Conservation (phyloP, 768 basidiomycete species). For the Astraeus odoratus region DNA sequence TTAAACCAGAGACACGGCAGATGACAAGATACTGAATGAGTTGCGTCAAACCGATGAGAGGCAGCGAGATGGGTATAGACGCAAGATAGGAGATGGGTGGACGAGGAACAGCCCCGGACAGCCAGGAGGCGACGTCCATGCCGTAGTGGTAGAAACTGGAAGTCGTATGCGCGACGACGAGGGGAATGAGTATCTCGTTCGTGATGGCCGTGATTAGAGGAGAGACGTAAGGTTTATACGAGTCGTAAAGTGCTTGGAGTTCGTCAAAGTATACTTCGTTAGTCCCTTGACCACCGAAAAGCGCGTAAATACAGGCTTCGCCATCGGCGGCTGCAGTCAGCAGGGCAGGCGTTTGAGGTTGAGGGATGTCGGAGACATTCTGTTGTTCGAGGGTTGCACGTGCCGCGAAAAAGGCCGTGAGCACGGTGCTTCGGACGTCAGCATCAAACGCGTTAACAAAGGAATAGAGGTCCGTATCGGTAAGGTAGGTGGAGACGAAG, state of each 20-base stretch:
- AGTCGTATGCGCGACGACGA: constrained; percentile 50
- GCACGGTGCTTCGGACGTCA: constrained; percentile 69
- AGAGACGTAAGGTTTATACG: constrained; percentile 81
- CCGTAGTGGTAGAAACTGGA: constrained; percentile 72
- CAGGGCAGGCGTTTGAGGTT: constrained; percentile 59
- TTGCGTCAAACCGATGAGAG: constrained; percentile 94
- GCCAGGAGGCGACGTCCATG: constrained; percentile 80
- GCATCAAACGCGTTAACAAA: constrained; percentile 68
- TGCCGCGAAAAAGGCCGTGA: constrained; percentile 74
- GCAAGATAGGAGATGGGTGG: constrained; percentile 84
- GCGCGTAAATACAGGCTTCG: constrained; percentile 74
- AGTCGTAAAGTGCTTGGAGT: constrained; percentile 84
- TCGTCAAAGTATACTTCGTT: constrained; percentile 99
- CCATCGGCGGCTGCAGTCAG: constrained; percentile 54
- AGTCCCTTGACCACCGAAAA: constrained; percentile 97
- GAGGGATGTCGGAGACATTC: constrained; percentile 48
- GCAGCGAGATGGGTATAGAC: constrained; percentile 89
- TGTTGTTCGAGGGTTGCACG: constrained; percentile 60
- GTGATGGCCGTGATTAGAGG: constrained; percentile 63
- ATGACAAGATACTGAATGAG: constrained; percentile 86
- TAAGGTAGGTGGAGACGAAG: constrained; percentile 73
- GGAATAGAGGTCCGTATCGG: constrained; percentile 71
- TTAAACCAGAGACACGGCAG: constrained; percentile 66
- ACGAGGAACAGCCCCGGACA: constrained; percentile 58
- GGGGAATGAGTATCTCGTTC: constrained; percentile 60